Base-by-base conservation (phyloP, 2,329 filamentous ascomycete species). In the Herpomyces periplanetae region DNA sequence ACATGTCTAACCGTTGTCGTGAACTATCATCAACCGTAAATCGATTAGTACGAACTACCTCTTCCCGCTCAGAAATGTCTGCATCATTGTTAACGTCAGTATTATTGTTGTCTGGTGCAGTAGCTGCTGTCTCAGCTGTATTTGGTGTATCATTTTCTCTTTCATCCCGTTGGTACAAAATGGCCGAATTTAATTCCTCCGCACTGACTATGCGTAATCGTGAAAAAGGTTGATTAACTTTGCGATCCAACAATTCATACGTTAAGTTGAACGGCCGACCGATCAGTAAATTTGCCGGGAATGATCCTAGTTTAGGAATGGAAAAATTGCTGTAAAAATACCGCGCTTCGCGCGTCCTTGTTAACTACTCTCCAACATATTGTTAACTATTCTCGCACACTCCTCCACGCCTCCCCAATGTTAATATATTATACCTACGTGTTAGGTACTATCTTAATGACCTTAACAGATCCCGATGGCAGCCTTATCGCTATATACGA, bases 251-350 rank as follows among this genome's bases (percentile, higher is more conserved):
- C 2, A 91, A 48, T 36, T 91, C 75, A 40, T 69, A 96, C 1
- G 73, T 91, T 24, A 84, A 45, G 41, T 87, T 56, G 34, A 68
- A 87, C 0, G 80, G 80, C 4, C 80, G 60, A n/a, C 69, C 63
- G 25, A 96, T 53, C 17, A 96, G 55, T 13, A 80, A 51, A 34
- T 91, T 88, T 20, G 66, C 58, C 8, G 68, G 62, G 34, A 96
- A 88, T 2, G 57, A 56, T 26, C 80, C 80, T 35, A 80, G 85
- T 51, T 88, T 91, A 21, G 71, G 71, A 13, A 91, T 47, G 2
- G 66, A 69, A 27, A 91, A 63, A 17, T 56, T 66, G 15, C 73
- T 88, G 28, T 29, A 15, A n/a, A n/a, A n/a, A n/a, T n/a, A n/a
- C n/a, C n/a, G n/a, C n/a, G n/a, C n/a, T n/a, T n/a, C n/a, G n/a